Base-by-base conservation (phyloP, 306 rosid genomes). In the Phaseolus lunatus region DNA sequence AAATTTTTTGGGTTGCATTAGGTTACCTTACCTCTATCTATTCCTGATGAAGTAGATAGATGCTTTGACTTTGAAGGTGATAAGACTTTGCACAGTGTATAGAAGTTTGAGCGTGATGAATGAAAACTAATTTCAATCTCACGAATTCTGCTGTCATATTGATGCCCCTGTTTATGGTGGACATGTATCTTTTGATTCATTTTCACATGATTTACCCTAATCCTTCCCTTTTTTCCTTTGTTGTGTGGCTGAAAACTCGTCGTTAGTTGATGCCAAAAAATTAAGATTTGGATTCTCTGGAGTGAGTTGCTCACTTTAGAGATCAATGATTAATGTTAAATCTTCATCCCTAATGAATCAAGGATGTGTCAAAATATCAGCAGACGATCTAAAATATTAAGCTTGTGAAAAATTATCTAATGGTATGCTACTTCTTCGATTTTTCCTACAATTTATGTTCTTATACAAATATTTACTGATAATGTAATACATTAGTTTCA, bases 81-180 rank as follows among this genome's bases (percentile, higher is more conserved):
- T 54, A 64, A 53, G 75, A 77, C 47, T 76, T 23, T 82, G 70
- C 48, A 52, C 78, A 33, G 41, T 82, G 82, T 77, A 82, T 72
- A 82, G 53, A 82, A 76, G 71, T 64, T 77, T 65, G 78, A 72
- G 70, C 82, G 23, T 71, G 48, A 54, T 9, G 16, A 76, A 76
- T 39, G 72, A 70, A 48, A 61, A 76, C 74, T 53, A 81, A 62
- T 39, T 37, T 69, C 67, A 52, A 14, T 29, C 79, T 35, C 31
- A 2, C 41, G n/a, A 72, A 19, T 66, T 67, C 61, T 65, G 20
- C 19, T 33, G 18, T 44, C 35, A 16, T 29, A 15, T 41, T 29
- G 53, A 76, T 75, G 57, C 19, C 58, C 47, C 56, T 11, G 20
- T 35, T 61, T 61, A 14, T 2, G 67, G 43, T 7, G 67, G 43